These are phyloP conservation scores for Neltuma alba DNA, from an alignment of 306 rosid genomes.

Conservation along the genomic window DNA sequence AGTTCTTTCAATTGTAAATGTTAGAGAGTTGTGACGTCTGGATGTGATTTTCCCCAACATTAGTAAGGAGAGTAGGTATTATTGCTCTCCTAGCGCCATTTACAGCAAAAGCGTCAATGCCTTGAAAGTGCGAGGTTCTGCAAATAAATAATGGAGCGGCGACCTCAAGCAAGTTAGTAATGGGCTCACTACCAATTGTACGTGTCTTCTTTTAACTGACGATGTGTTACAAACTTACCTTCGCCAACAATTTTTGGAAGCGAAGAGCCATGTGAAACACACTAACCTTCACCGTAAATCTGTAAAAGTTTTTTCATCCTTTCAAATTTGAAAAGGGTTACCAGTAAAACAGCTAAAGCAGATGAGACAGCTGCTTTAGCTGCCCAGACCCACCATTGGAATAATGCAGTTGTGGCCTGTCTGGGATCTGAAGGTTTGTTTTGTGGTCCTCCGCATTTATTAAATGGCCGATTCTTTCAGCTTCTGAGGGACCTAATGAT, in stretches of 20 bases:
- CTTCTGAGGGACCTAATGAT: constrained; percentile 31
- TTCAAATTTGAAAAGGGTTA: constrained; percentile 46
- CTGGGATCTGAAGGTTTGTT: constrained; percentile 17
- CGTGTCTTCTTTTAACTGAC: not conserved
- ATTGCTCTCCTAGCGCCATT: not conserved
- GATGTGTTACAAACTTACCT: not conserved
- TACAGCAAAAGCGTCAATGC: not conserved
- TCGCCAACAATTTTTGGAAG: not conserved
- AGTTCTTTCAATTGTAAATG: not conserved
- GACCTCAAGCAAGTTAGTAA: not conserved
- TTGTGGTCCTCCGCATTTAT: constrained; percentile 46
- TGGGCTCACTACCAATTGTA: not conserved
- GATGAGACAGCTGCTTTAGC: constrained; percentile 47
- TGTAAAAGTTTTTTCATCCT: not conserved
- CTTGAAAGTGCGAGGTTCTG: not conserved
- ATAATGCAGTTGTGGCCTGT: constrained; percentile 33
- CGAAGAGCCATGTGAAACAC: not conserved
- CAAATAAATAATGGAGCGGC: not conserved
- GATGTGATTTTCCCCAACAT: not conserved
- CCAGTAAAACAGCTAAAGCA: constrained; percentile 49
- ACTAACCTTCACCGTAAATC: constrained; percentile 8
- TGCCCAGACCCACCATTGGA: constrained; percentile 39
- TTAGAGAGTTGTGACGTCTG: not conserved
- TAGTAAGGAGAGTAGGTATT: not conserved
- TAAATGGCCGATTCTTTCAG: constrained; percentile 47